Conservation (phyloP, 192 early-diverging fungal species). For the Cladochytrium replicatum region DNA sequence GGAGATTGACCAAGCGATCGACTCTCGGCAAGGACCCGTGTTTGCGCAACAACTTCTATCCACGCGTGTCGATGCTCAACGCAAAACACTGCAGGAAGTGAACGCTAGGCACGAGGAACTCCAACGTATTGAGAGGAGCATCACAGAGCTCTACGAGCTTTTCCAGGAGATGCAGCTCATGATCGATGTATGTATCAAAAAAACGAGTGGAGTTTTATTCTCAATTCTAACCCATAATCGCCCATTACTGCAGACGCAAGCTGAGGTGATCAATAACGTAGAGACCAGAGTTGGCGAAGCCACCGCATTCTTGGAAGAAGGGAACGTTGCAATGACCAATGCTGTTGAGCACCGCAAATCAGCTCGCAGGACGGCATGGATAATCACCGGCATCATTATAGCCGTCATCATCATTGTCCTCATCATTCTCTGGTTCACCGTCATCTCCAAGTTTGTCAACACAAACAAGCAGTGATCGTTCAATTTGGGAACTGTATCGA, state of each 20-base stretch:
- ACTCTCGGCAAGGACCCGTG: conserved; percentile 29
- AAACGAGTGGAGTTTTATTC: no score
- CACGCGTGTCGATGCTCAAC: conserved; percentile 35
- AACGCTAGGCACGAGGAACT: conserved; percentile 55
- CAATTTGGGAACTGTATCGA: no score
- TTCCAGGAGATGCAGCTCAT: conserved; percentile 58
- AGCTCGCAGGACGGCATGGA: conserved; percentile 39
- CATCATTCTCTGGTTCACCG: no score
- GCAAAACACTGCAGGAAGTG: conserved; percentile 45
- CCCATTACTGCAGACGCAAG: conserved; percentile 37
- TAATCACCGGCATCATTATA: conserved; percentile 18
- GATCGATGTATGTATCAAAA: conserved; percentile 37
- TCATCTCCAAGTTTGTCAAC: no score
- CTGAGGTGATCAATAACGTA: conserved; percentile 38
- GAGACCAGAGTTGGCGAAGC: conserved; percentile 36
- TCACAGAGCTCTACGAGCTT: conserved; percentile 45
- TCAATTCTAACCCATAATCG: no score
- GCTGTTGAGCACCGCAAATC: conserved; percentile 31
- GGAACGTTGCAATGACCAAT: conserved; percentile 35
- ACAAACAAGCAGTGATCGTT: no score
- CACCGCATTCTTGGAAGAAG: conserved; percentile 24
- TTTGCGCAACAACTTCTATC: conserved; percentile 52
- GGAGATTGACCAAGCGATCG: conserved; percentile 46
- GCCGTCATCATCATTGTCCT: no score
- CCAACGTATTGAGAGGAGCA: conserved; percentile 37